These are phyloP conservation scores for Diaporthe citri DNA, from an alignment of 2,329 filamentous ascomycete genomes.

Conservation along the genomic window DNA sequence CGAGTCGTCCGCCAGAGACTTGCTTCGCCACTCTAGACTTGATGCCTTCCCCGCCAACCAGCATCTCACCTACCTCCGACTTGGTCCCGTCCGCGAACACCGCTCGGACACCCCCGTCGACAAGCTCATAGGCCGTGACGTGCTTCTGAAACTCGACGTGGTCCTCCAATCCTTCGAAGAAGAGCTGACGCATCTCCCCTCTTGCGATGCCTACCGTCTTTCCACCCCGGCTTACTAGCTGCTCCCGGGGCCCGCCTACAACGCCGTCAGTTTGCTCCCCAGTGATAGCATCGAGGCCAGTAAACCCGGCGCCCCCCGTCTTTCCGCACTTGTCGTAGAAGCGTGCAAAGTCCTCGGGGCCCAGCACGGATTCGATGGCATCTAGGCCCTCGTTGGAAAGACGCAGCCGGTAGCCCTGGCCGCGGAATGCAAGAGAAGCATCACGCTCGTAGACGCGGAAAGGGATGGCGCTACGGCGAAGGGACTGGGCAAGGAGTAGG, in stretches of 20 bases:
- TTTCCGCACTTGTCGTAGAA: slow-evolving; percentile 73
- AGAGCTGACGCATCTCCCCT: slow-evolving; percentile 72
- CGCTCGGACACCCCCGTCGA: slow-evolving; percentile 64
- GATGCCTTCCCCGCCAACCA: slow-evolving; percentile 73
- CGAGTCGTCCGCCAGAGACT: slow-evolving; percentile 67
- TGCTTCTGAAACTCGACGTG: slow-evolving; percentile 67
- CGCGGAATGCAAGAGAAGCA: slow-evolving; percentile 63
- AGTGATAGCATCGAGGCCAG: slow-evolving; percentile 64
- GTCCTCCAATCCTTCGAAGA: slow-evolving; percentile 68
- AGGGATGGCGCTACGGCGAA: slow-evolving; percentile 56
- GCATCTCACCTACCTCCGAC: slow-evolving; percentile 69
- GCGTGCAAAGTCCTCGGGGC: slow-evolving; percentile 58
- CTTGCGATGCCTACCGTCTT: slow-evolving; percentile 73
- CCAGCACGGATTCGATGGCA: slow-evolving; percentile 71
- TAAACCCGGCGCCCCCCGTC: slow-evolving; percentile 68
- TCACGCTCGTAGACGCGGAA: slow-evolving; percentile 71
- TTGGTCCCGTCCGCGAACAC: slow-evolving; percentile 71
- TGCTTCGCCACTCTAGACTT: slow-evolving; percentile 72
- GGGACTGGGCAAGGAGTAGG: slow-evolving; percentile 58
- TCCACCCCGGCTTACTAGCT: slow-evolving; percentile 64
- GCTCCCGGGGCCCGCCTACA: slow-evolving; percentile 32
- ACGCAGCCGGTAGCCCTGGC: slow-evolving; percentile 72
- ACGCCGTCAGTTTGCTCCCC: slow-evolving; percentile 58
- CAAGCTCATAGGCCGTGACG: slow-evolving; percentile 70
- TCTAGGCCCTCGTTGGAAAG: slow-evolving; percentile 69